Evolutionary conservation across 2,329 filamentous ascomycete genomes (phyloP), one percentile per base, ranked within the genome.

Genomic region (Diplodia scrobiculata): DNA sequence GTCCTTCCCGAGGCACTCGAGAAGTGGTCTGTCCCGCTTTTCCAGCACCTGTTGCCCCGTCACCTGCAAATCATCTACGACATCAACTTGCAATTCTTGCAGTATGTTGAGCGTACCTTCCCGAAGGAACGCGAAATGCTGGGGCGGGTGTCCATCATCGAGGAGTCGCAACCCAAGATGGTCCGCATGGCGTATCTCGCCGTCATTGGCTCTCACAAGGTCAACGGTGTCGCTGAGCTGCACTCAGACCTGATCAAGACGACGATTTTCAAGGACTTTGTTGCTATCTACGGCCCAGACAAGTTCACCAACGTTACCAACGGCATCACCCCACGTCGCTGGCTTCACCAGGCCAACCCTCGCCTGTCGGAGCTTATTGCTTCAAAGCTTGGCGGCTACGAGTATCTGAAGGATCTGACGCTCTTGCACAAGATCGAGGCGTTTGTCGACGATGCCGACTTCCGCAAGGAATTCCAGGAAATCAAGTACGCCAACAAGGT

Each of bases 231-330:
- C 41, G 95, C 95, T 38, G 95, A 99, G 80, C 82, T 99, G 70
- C 95, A 99, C 81, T 99, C 95, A 0, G 95, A 99, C 76, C 84
- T 99, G 67, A 97, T 99, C 83, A 95, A 95, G 83, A 96, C 93
- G 0, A 99, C 95, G n/a, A 96, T 99, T 72, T 98, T 99, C 87
- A 97, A 95, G 79, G 95, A 99, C 78, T 99, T 99, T 79, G 94
- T 99, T 67, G 86, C 87, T 72, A 91, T 99, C 70, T 99, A 95
- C 73, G 95, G 95, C 2, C 89, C 90, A 0, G 95, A 99, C 84
- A 97, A 97, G 79, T 99, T 99, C 79, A 96, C 91, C 67, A 99
- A 99, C 73, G 94, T 99, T 70, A 99, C 95, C 70, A 99, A 99
- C 77, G 95, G 95, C 67, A 96, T 99, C 76, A 99, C 95, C 0